Percentiles rank a stretch among this genome's conserved stretches.
phyloP scores from a whole-genome alignment of 169 alveolate species.

The Plasmodium malariae region DNA sequence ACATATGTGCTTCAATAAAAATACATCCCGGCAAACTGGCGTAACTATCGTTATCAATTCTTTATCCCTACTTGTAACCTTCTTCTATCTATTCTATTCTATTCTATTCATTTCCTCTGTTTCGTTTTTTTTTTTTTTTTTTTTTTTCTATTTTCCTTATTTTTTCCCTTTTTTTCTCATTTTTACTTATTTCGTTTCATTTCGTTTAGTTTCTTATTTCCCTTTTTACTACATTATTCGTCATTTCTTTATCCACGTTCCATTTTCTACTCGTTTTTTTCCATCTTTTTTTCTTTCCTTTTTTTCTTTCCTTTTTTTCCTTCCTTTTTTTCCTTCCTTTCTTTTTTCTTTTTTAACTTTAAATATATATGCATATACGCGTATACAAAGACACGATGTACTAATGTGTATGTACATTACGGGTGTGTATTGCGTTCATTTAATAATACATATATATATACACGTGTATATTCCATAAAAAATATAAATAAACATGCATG shows the following conservation, averaged over 20 bases:
- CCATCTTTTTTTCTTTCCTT: no score
- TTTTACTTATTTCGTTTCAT: not conserved
- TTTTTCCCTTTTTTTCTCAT: not conserved
- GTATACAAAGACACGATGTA: constrained; percentile 3
- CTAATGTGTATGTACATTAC: not conserved
- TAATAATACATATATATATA: constrained; percentile 11
- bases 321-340: not conserved
- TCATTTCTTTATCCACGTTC: not conserved
- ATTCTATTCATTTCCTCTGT: not conserved
- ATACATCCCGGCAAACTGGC: no score
- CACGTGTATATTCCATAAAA: not conserved
- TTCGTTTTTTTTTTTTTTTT: not conserved
- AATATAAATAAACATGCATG: not conserved
- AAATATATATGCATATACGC: constrained; percentile 8
- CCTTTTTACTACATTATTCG: not conserved
- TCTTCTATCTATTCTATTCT: not conserved
- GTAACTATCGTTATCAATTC: no score
- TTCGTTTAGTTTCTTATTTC: not conserved
- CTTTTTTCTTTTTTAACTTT: not conserved
- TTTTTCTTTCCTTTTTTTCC: no score
- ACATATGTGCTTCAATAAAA: no score
- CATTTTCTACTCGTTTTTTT: not conserved
- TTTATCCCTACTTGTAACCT: not conserved
- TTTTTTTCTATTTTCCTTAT: not conserved
- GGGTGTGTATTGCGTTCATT: not conserved